Evolutionary conservation across 2,329 filamentous ascomycete genomes (phyloP).

Genomic region (Nemania sp.): DNA sequence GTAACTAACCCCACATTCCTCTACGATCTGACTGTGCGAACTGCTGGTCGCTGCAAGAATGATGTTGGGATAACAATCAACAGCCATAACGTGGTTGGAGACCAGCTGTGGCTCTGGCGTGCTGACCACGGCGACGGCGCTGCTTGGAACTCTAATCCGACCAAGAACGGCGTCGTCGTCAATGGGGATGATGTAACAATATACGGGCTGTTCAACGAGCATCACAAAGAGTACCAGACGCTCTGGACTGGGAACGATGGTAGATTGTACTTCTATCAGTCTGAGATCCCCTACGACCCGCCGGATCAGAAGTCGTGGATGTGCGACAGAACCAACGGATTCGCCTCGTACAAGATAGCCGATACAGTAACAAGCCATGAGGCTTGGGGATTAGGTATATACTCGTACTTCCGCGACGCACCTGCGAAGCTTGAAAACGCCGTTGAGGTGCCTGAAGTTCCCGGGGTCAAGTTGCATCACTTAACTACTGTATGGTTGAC

Average conservation of each 20-base stretch:
- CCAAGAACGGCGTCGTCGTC: constrained; percentile 50
- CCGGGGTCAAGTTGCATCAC: constrained; percentile 49
- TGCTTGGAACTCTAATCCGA: constrained; percentile 50
- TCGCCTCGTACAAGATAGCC: constrained; percentile 52
- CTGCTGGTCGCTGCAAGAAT: constrained; percentile 47
- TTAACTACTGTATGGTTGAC: constrained; percentile 52
- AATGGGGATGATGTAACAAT: constrained; percentile 50
- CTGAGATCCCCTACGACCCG: constrained; percentile 52
- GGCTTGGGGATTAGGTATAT: constrained; percentile 52
- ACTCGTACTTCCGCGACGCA: constrained; percentile 52
- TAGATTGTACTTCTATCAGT: constrained; percentile 53
- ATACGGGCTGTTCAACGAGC: constrained; percentile 53
- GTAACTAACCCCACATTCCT: constrained; percentile 49
- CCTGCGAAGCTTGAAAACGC: constrained; percentile 52
- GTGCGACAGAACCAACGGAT: constrained; percentile 48
- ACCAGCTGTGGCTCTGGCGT: constrained; percentile 53
- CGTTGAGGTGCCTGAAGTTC: constrained; percentile 47
- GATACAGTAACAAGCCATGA: constrained; percentile 48
- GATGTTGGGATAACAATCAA: constrained; percentile 50
- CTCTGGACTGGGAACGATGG: constrained; percentile 51
- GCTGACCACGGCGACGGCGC: constrained; percentile 51
- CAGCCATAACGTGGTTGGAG: constrained; percentile 49
- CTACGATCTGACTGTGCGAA: constrained; percentile 52
- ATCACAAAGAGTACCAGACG: constrained; percentile 52
- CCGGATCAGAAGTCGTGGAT: constrained; percentile 50